These are phyloP conservation scores for Edaphochlamys debaryana DNA, from an alignment of 139 green algal species.

Conservation along the genomic window DNA sequence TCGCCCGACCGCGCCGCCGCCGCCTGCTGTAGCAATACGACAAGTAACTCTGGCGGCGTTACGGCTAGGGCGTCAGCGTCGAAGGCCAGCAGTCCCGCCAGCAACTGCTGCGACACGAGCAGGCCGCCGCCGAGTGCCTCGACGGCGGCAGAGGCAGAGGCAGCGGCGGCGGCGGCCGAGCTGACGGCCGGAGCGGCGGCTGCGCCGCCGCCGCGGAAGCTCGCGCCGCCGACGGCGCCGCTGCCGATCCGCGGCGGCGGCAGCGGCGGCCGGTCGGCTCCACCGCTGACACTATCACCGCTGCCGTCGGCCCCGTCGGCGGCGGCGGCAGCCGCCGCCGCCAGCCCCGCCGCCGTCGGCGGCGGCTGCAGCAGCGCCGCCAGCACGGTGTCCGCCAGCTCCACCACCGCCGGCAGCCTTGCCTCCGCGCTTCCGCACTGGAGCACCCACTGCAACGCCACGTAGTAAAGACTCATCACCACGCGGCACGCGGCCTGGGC, in stretches of 20 bases:
- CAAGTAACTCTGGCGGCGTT: conserved; percentile 49
- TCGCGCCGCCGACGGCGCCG: too few species aligned
- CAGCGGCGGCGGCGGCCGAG: neutral
- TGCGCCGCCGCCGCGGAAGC: too few species aligned
- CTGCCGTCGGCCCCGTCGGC: neutral
- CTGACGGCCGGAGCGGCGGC: too few species aligned
- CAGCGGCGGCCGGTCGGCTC: neutral
- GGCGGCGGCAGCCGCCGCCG: neutral
- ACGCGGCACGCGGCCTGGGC: conserved; percentile 2
- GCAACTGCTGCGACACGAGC: conserved; percentile 38
- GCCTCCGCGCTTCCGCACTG: conserved; percentile 26
- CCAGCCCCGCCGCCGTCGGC: neutral
- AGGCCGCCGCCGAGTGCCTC: conserved; percentile 12
- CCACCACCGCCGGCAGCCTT: conserved; percentile 13
- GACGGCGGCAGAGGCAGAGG: too few species aligned
- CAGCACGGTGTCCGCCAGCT: conserved; percentile 42
- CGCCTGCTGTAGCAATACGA: conserved; percentile 37
- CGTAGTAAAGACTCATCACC: conserved; percentile 40
- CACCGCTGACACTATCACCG: neutral
- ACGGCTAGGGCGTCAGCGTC: conserved; percentile 16
- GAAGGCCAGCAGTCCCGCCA: conserved; percentile 21
- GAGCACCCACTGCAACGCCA: conserved; percentile 48
- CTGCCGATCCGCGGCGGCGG: too few species aligned
- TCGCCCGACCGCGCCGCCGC: neutral
- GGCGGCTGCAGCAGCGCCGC: conserved; percentile 22